phyloP scores from a whole-genome alignment of 2,329 filamentous ascomycete species.

The Sarocladium brachiariae region DNA sequence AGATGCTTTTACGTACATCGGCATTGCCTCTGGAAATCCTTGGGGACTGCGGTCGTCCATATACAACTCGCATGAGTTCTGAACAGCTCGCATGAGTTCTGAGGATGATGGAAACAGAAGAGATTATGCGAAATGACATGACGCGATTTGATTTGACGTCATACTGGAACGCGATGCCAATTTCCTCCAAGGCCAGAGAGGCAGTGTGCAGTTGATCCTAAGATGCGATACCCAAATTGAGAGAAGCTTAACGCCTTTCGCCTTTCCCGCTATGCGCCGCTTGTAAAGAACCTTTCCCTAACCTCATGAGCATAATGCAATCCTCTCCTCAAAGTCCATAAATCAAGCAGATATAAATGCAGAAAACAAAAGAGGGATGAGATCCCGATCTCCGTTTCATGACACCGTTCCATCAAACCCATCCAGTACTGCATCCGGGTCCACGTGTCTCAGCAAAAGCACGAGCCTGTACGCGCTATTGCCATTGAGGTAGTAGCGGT shows the following conservation, averaged over 20 bases:
- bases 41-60: conserved; percentile 56
- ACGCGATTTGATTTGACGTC: too few relatives aligned
- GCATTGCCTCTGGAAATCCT: conserved; percentile 52
- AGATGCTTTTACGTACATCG: conserved; percentile 65
- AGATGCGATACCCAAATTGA: background rate
- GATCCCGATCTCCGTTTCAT: background rate
- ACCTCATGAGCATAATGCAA: background rate
- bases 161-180: too few relatives aligned
- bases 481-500: conserved; percentile 93
- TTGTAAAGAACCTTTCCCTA: background rate
- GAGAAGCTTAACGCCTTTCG: background rate
- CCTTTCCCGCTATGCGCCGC: conserved; percentile 3
- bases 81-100: background rate
- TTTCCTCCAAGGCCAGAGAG: too few relatives aligned
- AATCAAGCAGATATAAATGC: background rate
- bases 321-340: background rate
- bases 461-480: conserved; percentile 90
- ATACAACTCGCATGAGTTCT: conserved; percentile 38
- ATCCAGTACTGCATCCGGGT: conserved; percentile 31
- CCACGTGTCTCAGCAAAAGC: conserved; percentile 60
- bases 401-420: conserved; percentile 22
- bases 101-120: background rate
- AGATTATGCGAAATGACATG: too few relatives aligned
- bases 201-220: too few relatives aligned
- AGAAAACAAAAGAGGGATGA: background rate